Conservation (phyloP, 176 grass and related monocot genomes). For the Lolium rigidum region DNA sequence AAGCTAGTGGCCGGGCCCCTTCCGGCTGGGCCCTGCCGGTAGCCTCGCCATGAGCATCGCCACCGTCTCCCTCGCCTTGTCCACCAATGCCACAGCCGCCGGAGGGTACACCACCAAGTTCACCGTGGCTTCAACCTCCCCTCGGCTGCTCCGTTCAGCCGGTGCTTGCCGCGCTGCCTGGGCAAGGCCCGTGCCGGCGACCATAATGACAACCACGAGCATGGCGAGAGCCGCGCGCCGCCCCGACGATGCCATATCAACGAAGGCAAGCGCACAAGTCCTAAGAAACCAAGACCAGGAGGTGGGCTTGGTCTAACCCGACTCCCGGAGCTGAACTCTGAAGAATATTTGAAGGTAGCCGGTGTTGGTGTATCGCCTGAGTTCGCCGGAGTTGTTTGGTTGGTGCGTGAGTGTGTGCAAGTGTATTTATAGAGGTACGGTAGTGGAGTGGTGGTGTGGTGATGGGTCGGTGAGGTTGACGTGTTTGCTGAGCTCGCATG, state of each 20-base stretch:
- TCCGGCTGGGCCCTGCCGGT: constrained; percentile 71
- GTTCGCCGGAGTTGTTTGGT: not conserved
- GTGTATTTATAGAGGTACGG: not conserved
- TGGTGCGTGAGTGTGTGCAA: not conserved
- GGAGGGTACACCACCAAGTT: constrained; percentile 29
- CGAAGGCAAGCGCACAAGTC: not conserved
- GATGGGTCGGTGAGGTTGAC: not conserved
- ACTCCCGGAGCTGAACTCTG: not conserved
- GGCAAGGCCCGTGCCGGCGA: not conserved
- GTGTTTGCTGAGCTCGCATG: constrained; percentile 9
- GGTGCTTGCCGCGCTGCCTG: constrained; percentile 26
- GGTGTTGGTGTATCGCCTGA: not conserved
- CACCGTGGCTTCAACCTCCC: not conserved
- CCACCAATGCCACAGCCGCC: not conserved
- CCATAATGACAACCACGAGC: not conserved
- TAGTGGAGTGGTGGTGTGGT: not conserved
- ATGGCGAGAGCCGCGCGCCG: not conserved
- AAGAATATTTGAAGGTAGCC: not conserved
- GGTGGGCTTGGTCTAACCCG: not conserved
- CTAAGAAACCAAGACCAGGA: not conserved
- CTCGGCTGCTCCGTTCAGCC: not conserved
- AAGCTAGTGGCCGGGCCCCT: constrained; percentile 64
- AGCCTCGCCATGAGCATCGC: constrained; percentile 63
- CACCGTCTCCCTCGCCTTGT: constrained; percentile 49
- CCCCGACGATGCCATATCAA: constrained; percentile 12